Evolutionary conservation across 2,329 filamentous ascomycete genomes (phyloP).

Genomic region (Paecilomyces sp.): DNA sequence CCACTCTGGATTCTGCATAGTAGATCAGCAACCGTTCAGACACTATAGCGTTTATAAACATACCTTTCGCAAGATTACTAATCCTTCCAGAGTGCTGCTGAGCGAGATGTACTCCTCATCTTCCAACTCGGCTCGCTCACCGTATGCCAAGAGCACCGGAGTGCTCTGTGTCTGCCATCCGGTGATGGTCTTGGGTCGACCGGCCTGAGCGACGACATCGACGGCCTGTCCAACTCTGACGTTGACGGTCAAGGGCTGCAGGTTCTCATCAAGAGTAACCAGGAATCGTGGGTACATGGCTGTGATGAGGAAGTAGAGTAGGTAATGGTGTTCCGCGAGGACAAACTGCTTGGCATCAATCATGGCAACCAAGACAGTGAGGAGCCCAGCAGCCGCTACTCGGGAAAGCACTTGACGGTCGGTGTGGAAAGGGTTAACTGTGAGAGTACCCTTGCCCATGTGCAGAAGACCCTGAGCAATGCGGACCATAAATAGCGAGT

Average conservation of each 20-base stretch:
- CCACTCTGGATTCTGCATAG: conserved; percentile 40
- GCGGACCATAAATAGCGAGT: conserved; percentile 97
- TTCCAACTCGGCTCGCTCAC: conserved; percentile 92
- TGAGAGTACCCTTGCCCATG: conserved; percentile 98
- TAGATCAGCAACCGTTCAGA: conserved; percentile 15
- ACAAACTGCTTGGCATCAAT: conserved; percentile 90
- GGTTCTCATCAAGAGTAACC: conserved; percentile 87
- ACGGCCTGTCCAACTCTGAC: conserved; percentile 97
- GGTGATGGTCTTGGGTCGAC: conserved; percentile 96
- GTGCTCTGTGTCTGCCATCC: conserved; percentile 99
- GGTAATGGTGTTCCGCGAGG: conserved; percentile 70
- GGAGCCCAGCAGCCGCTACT: conserved; percentile 79
- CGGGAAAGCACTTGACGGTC: conserved; percentile 92
- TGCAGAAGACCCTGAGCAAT: conserved; percentile 96
- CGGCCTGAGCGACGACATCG: conserved; percentile 94
- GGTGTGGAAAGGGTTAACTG: conserved; percentile 97
- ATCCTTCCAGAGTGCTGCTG: conserved; percentile 82
- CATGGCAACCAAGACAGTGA: conserved; percentile 85
- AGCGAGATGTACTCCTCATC: conserved; percentile 95
- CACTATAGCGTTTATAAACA: conserved; percentile 19
- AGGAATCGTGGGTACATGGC: conserved; percentile 97
- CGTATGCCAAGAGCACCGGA: conserved; percentile 89
- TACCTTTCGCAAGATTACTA: conserved; percentile 97
- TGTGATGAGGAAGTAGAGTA: conserved; percentile 93
- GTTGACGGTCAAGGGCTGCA: conserved; percentile 90